Base-by-base conservation (phyloP, 2,329 filamentous ascomycete species). In the Drechslerella dactyloides region DNA sequence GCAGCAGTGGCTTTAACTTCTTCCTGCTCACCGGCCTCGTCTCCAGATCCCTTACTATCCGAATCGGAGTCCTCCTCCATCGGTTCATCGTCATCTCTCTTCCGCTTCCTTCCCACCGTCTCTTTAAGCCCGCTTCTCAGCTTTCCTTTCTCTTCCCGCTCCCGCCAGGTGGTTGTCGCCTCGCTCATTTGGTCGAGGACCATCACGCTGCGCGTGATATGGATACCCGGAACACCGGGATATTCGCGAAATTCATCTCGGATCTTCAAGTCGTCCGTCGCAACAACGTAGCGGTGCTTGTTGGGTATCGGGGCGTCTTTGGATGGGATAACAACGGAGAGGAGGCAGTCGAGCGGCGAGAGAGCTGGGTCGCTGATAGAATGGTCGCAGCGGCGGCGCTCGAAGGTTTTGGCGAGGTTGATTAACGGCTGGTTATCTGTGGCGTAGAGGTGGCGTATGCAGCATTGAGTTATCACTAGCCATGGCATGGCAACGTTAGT, bases 391-490 rank as follows among this genome's bases (percentile, higher is more conserved):
- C 90, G 84, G 59, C 91, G 83, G 66, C 90, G 85, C 80, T 94
- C 90, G 77, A 87, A 87, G 13, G 82, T 84, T 80, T 94, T 93
- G 19, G 90, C 90, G 74, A 87, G 83, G 51, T 88, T 85, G 76
- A 96, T 93, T 57, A 90, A 84, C n/a, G 82, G 78, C 30, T 83
- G 80, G 76, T 85, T 84, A 64, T 81, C 44, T 2, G 75, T 73
- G 17, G 84, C 84, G 80, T 93, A 93, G 50, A 94, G 84, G 78
- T 91, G 89, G 75, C 89, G 87, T 79, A 93, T 92, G 66, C 86
- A 89, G 81, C 90, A 92, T 81, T 91, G 89, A 19, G 89, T 91
- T 74, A 93, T 90, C 86, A 92, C 86, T 68, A n/a, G n/a, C n/a
- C n/a, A n/a, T n/a, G n/a, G 15, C 24, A 21, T 2, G 15, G 5